Base-by-base conservation (phyloP, 2,329 filamentous ascomycete species). In the Fusarium oligoseptatum region DNA sequence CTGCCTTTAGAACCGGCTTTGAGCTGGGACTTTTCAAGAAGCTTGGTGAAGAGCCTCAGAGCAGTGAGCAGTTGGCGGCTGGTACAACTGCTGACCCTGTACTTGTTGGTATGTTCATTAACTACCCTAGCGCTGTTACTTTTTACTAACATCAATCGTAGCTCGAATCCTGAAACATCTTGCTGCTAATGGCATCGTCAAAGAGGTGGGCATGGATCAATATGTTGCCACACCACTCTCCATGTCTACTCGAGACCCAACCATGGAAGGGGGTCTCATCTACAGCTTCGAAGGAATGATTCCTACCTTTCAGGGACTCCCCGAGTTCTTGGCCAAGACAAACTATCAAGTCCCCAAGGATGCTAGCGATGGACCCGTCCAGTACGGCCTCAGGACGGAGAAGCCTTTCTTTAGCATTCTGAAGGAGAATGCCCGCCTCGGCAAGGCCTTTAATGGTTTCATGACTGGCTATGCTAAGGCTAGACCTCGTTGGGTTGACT, bases 401-500 rank as follows among this genome's bases (percentile, higher is more conserved):
- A 80, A 80, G 27, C 63, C 70, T 29, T 81, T 83, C 76, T 84
- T 84, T 37, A 80, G 70, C 3, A 79, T 81, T 4, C 70, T 82
- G 12, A 77, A 79, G 50, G 74, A 77, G 20, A 81, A 78, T n/a
- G 73, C 80, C 1, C 68, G 73, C 0, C 78, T 75, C 14, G 79
- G 80, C 10, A 78, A 77, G 39, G 77, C 77, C 17, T 84, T 84
- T 62, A 81, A 78, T 9, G 80, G 78, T 3, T 80, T 81, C 64
- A 84, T 84, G 82, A 77, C 79, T 15, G 81, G 81, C 1, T 79
- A 80, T 56, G 81, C 80, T 6, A 65, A 74, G 37, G 80, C 75
- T 77, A 81, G 77, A 74, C 80, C n/a, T 71, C 81, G 7, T 80
- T 83, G 82, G 82, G 78, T 57, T 12, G 60, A 63, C 70, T 80